phyloP scores from a whole-genome alignment of 805 yeast species.

The Suhomyces vadensis region DNA sequence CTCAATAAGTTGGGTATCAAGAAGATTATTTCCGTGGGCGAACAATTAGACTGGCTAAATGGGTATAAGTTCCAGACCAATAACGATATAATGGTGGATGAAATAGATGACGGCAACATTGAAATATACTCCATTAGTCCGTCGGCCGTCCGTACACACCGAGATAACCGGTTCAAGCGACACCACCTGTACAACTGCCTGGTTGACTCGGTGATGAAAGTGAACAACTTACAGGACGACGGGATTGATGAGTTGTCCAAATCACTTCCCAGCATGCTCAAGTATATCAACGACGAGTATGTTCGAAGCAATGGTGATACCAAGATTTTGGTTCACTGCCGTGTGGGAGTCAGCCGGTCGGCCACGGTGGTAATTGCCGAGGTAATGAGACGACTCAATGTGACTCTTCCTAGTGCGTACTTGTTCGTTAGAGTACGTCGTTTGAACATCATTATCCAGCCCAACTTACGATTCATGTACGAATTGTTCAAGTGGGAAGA shows the following conservation, averaged over 20 bases:
- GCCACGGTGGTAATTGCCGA: conserved; percentile 97
- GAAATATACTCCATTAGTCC: conserved; percentile 32
- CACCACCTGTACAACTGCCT: conserved; percentile 13
- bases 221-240: conserved; percentile 82
- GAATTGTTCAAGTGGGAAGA: conserved; percentile 68
- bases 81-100: conserved; percentile 24
- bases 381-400: conserved; percentile 73
- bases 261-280: conserved; percentile 62
- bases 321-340: conserved; percentile 75
- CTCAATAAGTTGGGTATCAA: conserved; percentile 65
- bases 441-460: conserved; percentile 90
- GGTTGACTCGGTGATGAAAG: conserved; percentile 55
- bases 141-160: conserved; percentile 3
- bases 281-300: conserved; percentile 54
- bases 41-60: conserved; percentile 63
- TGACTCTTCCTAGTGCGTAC: conserved; percentile 77
- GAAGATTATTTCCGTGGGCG: conserved; percentile 85
- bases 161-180: neutral
- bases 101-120: conserved; percentile 30
- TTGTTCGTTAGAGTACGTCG: conserved; percentile 86
- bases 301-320: conserved; percentile 23
- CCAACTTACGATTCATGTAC: conserved; percentile 87
- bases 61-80: conserved; percentile 29
- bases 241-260: conserved; percentile 77
- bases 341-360: conserved; percentile 93